Conservation (phyloP, 441 rosid species). For the Gossypium trilobum region DNA sequence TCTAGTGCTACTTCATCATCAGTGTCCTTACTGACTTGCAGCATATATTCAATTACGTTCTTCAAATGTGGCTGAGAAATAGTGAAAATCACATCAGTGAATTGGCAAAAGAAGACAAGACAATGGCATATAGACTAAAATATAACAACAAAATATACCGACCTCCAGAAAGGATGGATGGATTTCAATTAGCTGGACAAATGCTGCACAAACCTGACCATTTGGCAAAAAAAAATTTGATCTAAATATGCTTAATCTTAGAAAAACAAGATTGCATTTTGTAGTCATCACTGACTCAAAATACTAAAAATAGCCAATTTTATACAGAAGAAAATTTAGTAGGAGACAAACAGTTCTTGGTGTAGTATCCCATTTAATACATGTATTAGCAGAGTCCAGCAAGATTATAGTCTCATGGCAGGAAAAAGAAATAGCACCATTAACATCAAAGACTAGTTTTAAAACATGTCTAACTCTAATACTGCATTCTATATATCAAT, state of each 20-base stretch:
- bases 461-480: not conserved
- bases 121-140: not conserved
- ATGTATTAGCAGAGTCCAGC: constrained; percentile 4
- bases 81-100: constrained; percentile 14
- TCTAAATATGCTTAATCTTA: not conserved
- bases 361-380: not conserved
- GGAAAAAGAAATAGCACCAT: not conserved
- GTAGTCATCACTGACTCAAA: not conserved
- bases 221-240: not conserved
- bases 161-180: constrained; percentile 90
- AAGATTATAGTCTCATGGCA: not conserved
- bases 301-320: not conserved
- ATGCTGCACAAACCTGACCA: constrained; percentile 90
- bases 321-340: not conserved
- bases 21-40: constrained; percentile 83
- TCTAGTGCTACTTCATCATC: constrained; percentile 98
- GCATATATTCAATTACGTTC: constrained; percentile 76
- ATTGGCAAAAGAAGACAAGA: not conserved
- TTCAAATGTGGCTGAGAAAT: constrained; percentile 77
- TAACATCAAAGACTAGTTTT: not conserved
- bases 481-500: not conserved
- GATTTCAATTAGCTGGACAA: constrained; percentile 87
- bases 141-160: constrained; percentile 18
- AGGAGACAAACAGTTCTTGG: not conserved
- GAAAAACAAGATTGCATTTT: not conserved